phyloP scores from a whole-genome alignment of 2,329 filamentous ascomycete species.

The Chaetomiaceae sp. region DNA sequence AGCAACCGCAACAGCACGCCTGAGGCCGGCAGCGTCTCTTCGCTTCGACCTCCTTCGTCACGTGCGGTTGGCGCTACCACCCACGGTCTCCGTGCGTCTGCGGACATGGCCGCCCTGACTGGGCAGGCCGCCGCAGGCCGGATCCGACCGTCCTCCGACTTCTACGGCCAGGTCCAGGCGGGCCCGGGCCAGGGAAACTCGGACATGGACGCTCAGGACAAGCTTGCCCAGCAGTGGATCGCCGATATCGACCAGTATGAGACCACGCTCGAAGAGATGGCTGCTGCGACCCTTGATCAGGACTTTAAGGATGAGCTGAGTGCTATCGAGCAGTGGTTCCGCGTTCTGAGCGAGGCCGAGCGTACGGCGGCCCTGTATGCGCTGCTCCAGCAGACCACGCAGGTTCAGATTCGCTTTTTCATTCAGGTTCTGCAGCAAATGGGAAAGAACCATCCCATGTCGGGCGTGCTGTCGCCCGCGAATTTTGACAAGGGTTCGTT shows the following conservation, averaged over 20 bases:
- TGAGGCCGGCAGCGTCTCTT: slow-evolving; percentile 74
- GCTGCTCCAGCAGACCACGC: slow-evolving; percentile 93
- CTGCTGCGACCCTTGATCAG: slow-evolving; percentile 94
- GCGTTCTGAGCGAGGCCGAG: slow-evolving; percentile 93
- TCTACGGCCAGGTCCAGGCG: slow-evolving; percentile 74
- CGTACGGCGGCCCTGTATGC: slow-evolving; percentile 93
- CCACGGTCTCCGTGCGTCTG: slow-evolving; percentile 81
- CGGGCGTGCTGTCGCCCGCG: slow-evolving; percentile 84
- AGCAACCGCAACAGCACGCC: slow-evolving; percentile 96
- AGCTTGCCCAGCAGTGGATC: slow-evolving; percentile 96
- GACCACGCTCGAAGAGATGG: slow-evolving; percentile 98
- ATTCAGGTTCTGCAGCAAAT: slow-evolving; percentile 98
- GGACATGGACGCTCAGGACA: slow-evolving; percentile 80
- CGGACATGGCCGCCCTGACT: slow-evolving; percentile 84
- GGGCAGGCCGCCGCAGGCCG: slow-evolving; percentile 61
- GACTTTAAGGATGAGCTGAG: slow-evolving; percentile 99
- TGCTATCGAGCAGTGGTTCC: slow-evolving; percentile 99
- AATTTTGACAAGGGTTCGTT: slow-evolving; percentile 87
- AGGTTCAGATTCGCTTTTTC: slow-evolving; percentile 98
- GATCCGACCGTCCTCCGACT: slow-evolving; percentile 90
- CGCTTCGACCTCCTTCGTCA: slow-evolving; percentile 76
- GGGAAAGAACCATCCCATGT: slow-evolving; percentile 97
- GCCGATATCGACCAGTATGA: slow-evolving; percentile 98
- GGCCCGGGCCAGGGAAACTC: slow-evolving; percentile 59
- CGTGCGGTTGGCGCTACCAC: slow-evolving; percentile 64